Percentiles rank a stretch among this genome's conserved stretches.
Evolutionary conservation across 164 flowering plant genomes (phyloP).

Genomic region (Vitis rupestris): DNA sequence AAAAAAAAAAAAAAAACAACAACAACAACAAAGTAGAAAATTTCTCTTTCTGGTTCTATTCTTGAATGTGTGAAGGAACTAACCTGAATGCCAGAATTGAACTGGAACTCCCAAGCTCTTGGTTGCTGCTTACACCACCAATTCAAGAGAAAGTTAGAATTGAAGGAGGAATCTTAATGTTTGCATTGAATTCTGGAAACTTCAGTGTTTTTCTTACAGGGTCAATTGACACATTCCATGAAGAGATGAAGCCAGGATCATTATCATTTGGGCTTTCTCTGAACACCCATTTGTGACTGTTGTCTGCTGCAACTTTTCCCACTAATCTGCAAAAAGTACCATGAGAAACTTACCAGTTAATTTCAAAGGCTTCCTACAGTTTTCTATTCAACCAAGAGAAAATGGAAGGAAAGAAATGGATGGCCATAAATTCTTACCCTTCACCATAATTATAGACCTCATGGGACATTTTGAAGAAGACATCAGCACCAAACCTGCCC

Average conservation of each 20-base stretch:
- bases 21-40: not conserved
- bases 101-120: constrained; percentile 74
- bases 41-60: not conserved
- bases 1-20: not conserved
- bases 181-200: not conserved
- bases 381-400: not conserved
- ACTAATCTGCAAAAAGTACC: constrained; percentile 45
- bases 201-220: constrained; percentile 45
- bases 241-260: constrained; percentile 43
- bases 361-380: not conserved
- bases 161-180: not conserved
- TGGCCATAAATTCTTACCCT: constrained; percentile 45
- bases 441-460: constrained; percentile 83
- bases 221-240: constrained; percentile 70
- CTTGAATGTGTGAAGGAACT: not conserved
- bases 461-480: constrained; percentile 87
- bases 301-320: constrained; percentile 81
- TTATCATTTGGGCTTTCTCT: constrained; percentile 39
- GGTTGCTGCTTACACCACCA: constrained; percentile 55
- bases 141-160: not conserved
- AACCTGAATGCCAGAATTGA: constrained; percentile 83
- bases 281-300: constrained; percentile 79
- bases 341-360: not conserved
- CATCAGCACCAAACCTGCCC: constrained; percentile 67
- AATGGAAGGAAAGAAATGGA: not conserved